Conservation (phyloP, 305 asterid species). For the Rubia balearica region DNA sequence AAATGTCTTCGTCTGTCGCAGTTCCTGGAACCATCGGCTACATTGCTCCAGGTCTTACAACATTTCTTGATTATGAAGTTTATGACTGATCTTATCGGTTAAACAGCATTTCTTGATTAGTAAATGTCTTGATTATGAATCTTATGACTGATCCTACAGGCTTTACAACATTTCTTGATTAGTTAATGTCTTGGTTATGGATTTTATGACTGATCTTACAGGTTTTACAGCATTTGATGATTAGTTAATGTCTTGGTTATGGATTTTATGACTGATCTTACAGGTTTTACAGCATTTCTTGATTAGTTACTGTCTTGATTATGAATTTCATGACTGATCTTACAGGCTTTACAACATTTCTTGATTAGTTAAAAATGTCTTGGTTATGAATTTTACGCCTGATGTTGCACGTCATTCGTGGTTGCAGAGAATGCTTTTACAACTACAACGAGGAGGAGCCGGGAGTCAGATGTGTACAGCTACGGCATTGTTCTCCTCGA, state of each 20-base stretch:
- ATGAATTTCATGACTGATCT: constrained; percentile 10
- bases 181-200: not conserved
- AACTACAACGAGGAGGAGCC: constrained; percentile 41
- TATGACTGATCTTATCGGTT: not conserved
- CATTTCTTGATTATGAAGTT: not conserved
- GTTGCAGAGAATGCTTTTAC: constrained; percentile 60
- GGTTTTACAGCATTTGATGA: no score
- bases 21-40: constrained; percentile 73
- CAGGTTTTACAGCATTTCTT: constrained; percentile 37
- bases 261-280: constrained; percentile 21
- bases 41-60: constrained; percentile 70
- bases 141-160: constrained; percentile 44
- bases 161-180: constrained; percentile 4
- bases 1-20: constrained; percentile 26
- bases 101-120: no score
- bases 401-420: constrained; percentile 42
- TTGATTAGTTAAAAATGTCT: no score
- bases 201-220: not conserved
- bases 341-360: constrained; percentile 44
- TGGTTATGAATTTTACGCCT: no score
- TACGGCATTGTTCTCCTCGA: constrained; percentile 80
- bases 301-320: no score
- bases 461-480: constrained; percentile 75
- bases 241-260: no score
- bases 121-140: no score